A percentile compares a stretch with the other conserved stretches of the same genome.
Conservation (phyloP, 306 rosid species). For the Benincasa hispida region DNA sequence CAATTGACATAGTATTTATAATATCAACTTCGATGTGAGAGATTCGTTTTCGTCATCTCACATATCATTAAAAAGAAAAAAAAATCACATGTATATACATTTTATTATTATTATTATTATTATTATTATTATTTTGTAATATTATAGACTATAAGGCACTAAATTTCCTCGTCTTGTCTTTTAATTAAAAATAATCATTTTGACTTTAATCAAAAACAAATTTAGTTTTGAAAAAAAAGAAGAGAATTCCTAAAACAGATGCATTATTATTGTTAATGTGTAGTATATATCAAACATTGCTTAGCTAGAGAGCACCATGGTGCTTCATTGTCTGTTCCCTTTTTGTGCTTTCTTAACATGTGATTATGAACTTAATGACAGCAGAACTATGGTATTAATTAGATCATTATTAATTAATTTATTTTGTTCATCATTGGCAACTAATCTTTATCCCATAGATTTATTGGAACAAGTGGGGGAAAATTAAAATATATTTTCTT, state of each 20-base stretch:
- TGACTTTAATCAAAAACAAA: neutral
- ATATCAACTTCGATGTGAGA: no score
- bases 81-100: neutral
- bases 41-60: no score
- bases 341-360: slow-evolving; percentile 2
- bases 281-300: neutral
- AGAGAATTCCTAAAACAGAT: neutral
- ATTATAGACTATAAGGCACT: neutral
- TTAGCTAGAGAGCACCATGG: neutral
- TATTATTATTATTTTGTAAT: no score
- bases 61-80: no score
- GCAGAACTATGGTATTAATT: neutral
- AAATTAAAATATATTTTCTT: neutral
- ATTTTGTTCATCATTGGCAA: neutral
- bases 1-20: no score
- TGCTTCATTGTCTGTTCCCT: neutral
- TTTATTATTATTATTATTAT: neutral
- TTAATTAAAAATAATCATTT: neutral
- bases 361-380: slow-evolving; percentile 3
- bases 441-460: neutral
- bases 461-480: neutral
- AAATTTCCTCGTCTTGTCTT: slow-evolving; percentile 5
- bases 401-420: neutral
- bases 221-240: neutral
- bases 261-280: neutral